phyloP scores from a whole-genome alignment of 2,329 filamentous ascomycete species.

The Colletotrichum falcatum region DNA sequence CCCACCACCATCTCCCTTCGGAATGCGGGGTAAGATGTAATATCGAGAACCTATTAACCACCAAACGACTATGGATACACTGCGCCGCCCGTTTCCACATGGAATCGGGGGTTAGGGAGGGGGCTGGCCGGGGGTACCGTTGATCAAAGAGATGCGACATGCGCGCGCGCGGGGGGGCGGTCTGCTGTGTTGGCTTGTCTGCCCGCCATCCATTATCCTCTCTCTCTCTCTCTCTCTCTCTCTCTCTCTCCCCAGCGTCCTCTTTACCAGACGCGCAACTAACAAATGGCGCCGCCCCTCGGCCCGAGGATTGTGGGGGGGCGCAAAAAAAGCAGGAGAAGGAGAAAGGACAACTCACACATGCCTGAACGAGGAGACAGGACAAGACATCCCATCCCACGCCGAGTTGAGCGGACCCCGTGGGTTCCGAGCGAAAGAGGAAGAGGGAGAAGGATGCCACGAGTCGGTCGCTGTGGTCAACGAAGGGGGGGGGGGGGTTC shows the following conservation, averaged over 20 bases:
- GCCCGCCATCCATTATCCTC: background rate
- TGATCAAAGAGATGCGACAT: slow-evolving; percentile 1
- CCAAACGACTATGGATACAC: background rate
- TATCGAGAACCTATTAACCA: background rate
- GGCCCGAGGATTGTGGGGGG: background rate
- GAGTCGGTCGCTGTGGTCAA: background rate
- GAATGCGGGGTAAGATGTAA: slow-evolving; percentile 21
- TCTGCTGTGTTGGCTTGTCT: slow-evolving; percentile 7
- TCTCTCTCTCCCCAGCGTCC: no score
- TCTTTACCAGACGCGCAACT: background rate
- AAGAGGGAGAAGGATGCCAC: background rate
- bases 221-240: background rate
- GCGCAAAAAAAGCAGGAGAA: background rate
- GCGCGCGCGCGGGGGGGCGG: background rate
- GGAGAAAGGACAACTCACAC: background rate
- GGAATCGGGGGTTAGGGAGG: background rate
- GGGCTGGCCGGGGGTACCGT: background rate
- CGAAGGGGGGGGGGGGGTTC: background rate
- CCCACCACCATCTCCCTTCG: background rate
- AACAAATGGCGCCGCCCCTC: background rate
- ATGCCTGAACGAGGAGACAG: background rate
- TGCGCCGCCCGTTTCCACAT: slow-evolving; percentile 6
- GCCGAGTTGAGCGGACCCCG: background rate
- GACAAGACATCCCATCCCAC: background rate
- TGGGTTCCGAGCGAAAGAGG: no score